Evolutionary conservation across 2,329 filamentous ascomycete genomes (phyloP).

Genomic region (Fusarium sp.): DNA sequence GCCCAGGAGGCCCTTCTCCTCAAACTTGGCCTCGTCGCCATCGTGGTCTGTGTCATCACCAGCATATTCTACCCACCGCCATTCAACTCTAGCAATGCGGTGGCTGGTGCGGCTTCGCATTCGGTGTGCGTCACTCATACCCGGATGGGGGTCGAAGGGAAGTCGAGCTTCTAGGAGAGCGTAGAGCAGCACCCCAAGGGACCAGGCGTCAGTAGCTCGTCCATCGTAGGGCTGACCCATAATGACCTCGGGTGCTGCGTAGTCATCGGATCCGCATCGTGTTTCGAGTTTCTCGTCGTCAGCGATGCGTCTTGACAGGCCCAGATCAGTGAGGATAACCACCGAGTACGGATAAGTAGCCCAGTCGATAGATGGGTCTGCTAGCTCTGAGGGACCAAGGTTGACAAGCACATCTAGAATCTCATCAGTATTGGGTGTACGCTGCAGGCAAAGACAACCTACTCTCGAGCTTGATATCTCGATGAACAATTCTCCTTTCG

Average conservation of each 20-base stretch:
- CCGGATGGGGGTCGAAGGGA: slow-evolving; percentile 90
- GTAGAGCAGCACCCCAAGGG: slow-evolving; percentile 90
- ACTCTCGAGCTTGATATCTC: slow-evolving; percentile 98
- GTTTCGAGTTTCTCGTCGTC: slow-evolving; percentile 91
- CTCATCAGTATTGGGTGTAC: slow-evolving; percentile 7
- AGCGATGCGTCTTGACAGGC: slow-evolving; percentile 84
- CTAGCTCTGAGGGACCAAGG: slow-evolving; percentile 72
- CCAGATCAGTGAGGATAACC: slow-evolving; percentile 89
- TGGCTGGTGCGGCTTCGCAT: slow-evolving; percentile 87
- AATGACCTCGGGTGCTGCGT: slow-evolving; percentile 94
- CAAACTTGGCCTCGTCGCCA: slow-evolving; percentile 66
- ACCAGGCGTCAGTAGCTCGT: slow-evolving; percentile 92
- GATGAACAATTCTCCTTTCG: slow-evolving; percentile 85
- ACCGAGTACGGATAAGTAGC: slow-evolving; percentile 80
- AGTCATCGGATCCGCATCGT: slow-evolving; percentile 95
- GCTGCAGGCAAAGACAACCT: slow-evolving; percentile 50
- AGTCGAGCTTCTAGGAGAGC: slow-evolving; percentile 91
- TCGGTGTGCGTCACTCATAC: slow-evolving; percentile 77
- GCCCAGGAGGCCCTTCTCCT: slow-evolving; percentile 72
- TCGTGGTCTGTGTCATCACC: slow-evolving; percentile 90
- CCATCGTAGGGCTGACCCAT: slow-evolving; percentile 96
- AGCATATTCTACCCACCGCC: slow-evolving; percentile 90
- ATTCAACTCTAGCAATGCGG: slow-evolving; percentile 94
- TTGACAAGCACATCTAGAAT: slow-evolving; percentile 87
- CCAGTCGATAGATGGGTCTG: slow-evolving; percentile 72